Evolutionary conservation across 2,329 filamentous ascomycete species (phyloP), one percentile per base, ranked within the genome.

Genomic region (Xylariaceae sp.): DNA sequence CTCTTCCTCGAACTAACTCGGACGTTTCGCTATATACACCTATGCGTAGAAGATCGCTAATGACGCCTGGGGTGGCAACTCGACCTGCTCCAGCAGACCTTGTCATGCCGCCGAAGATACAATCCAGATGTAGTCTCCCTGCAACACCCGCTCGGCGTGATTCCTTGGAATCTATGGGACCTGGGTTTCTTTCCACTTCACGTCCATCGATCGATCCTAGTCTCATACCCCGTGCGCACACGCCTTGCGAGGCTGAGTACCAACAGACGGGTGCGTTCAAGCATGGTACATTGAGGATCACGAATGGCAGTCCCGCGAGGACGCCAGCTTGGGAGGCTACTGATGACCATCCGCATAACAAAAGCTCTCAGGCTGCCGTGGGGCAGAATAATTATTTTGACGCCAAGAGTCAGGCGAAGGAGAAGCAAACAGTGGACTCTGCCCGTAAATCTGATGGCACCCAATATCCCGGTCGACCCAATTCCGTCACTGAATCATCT

Each of bases 231-330:
- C 74, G 78, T n/a, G 76, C 72, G 8, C 63, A 73, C 24, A 84
- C 82, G 1, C 81, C 85, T 0, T 80, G 74, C 36, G 84, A 87
- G 21, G 70, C 76, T 24, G 79, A 83, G n/a, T 87, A 87, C 64
- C 77, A 78, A 57, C 83, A 87, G 41, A 79, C 85, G 28, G 86
- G 86, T 3, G 82, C 79, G 9, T 87, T 86, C 67, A 86, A 85
- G 67, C 79, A 86, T 50, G 86, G 86, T 2, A 84, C 84, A 1
- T 66, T 88, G 46, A 80, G 83, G 31, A 87, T 88, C 53, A 86
- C 78, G 19, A 88, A 88, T 69, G 85, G 84, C 12, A 83, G 79
- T 54, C 85, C 86, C 2, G 70, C 71, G 12, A 71, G 74, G n/a
- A 84, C 79, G 43, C 73, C 77, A 12, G 53, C 62, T 12, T 53